A percentile compares a stretch with the other conserved stretches of the same genome.
phyloP scores from a whole-genome alignment of 495 filamentous ascomycete species.

The Penicillium odoratum region DNA sequence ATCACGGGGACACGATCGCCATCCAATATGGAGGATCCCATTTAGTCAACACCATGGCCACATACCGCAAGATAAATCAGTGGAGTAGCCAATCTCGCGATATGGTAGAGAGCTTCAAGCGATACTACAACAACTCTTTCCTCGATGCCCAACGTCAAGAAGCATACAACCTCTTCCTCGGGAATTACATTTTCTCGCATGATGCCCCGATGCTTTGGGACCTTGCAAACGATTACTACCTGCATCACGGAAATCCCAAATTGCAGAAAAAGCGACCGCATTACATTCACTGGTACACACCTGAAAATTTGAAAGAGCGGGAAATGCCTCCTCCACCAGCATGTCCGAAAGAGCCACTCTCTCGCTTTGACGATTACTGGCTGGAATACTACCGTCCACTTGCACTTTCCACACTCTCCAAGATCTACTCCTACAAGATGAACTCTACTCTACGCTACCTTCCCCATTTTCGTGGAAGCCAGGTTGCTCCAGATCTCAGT shows the following conservation, averaged over 20 bases:
- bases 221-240: constrained; percentile 91
- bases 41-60: constrained; percentile 98
- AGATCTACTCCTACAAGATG: constrained; percentile 87
- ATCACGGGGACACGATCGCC: constrained; percentile 95
- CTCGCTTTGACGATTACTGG: constrained; percentile 92
- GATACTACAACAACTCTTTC: constrained; percentile 99
- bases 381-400: constrained; percentile 94
- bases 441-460: constrained; percentile 83
- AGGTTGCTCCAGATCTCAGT: constrained; percentile 73
- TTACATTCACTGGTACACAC: constrained; percentile 87
- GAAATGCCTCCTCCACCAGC: constrained; percentile 55
- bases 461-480: constrained; percentile 63
- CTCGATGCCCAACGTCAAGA: constrained; percentile 95
- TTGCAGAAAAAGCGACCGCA: constrained; percentile 60
- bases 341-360: constrained; percentile 55
- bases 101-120: constrained; percentile 99
- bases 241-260: constrained; percentile 85
- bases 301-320: constrained; percentile 64
- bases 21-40: constrained; percentile 98
- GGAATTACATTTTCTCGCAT: constrained; percentile 89
- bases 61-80: constrained; percentile 97
- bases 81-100: constrained; percentile 97
- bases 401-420: constrained; percentile 78
- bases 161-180: constrained; percentile 96
- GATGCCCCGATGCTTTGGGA: constrained; percentile 98